phyloP scores from a whole-genome alignment of 2,329 filamentous ascomycete species.

The Thermochaetoides dissita region DNA sequence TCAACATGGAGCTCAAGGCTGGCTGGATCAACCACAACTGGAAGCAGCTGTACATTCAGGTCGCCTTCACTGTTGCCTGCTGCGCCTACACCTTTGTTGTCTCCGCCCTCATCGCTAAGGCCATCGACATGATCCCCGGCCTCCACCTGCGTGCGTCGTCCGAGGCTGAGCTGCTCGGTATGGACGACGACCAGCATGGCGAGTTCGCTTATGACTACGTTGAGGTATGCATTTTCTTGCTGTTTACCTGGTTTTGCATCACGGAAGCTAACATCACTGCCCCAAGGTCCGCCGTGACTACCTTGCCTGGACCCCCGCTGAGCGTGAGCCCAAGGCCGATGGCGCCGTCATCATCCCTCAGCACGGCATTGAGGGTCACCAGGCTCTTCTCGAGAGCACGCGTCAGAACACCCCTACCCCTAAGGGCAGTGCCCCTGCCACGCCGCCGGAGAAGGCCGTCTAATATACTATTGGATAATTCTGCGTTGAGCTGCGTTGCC shows the following conservation, averaged over 20 bases:
- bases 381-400: constrained; percentile 33
- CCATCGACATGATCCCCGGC: constrained; percentile 62
- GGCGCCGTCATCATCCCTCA: constrained; percentile 49
- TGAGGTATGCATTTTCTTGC: constrained; percentile 34
- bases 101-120: constrained; percentile 58
- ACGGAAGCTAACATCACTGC: constrained; percentile 2
- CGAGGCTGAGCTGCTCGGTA: constrained; percentile 71
- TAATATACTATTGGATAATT: too few species aligned
- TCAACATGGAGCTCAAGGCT: constrained; percentile 53
- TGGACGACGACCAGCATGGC: constrained; percentile 82
- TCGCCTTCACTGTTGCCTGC: constrained; percentile 58
- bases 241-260: too few species aligned
- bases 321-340: constrained; percentile 45
- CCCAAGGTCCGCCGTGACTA: constrained; percentile 58
- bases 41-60: constrained; percentile 62
- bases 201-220: constrained; percentile 88
- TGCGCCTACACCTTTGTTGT: constrained; percentile 59
- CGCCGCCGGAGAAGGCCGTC: background rate
- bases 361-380: constrained; percentile 60
- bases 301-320: constrained; percentile 72
- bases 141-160: constrained; percentile 67
- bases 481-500: too few species aligned
- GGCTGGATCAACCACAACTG: constrained; percentile 67
- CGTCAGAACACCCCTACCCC: constrained; percentile 1
- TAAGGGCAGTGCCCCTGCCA: constrained; percentile 3